Percentiles rank a stretch among this genome's conserved stretches.
Evolutionary conservation across 129 eudicot species (phyloP).

Genomic region (Flaveria linearis): DNA sequence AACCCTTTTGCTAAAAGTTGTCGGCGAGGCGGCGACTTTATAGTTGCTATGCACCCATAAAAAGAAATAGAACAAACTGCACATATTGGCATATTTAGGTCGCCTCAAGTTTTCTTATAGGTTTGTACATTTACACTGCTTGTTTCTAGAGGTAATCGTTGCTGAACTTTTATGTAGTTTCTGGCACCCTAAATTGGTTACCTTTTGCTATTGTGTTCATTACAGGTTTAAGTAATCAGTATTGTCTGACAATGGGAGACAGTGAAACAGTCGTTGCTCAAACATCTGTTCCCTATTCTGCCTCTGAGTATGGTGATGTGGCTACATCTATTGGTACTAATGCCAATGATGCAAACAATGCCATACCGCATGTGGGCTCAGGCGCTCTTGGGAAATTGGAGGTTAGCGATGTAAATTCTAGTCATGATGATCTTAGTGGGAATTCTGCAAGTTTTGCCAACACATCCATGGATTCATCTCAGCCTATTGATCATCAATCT

Average conservation of each 20-base stretch:
- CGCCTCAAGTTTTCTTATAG: not conserved
- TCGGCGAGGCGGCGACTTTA: not conserved
- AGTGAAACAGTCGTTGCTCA: slow-evolving; percentile 61
- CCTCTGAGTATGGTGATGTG: slow-evolving; percentile 38
- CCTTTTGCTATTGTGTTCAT: slow-evolving; percentile 15
- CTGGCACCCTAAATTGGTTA: not conserved
- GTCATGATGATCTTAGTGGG: slow-evolving; percentile 43
- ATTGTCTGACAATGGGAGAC: slow-evolving; percentile 49
- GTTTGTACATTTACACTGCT: slow-evolving; percentile 6
- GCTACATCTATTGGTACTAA: slow-evolving; percentile 34
- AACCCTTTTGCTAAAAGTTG: not conserved
- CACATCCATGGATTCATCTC: too few species aligned
- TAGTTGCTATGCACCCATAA: not conserved
- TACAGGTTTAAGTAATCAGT: slow-evolving; percentile 23
- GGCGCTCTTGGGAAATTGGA: slow-evolving; percentile 31
- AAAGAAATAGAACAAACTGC: not conserved
- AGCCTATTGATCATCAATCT: too few species aligned
- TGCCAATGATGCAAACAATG: slow-evolving; percentile 26
- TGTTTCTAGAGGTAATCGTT: not conserved
- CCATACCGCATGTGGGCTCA: slow-evolving; percentile 22
- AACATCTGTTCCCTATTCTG: slow-evolving; percentile 37
- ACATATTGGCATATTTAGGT: not conserved
- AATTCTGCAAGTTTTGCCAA: slow-evolving; percentile 5
- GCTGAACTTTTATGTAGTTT: too few species aligned
- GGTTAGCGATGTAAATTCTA: slow-evolving; percentile 31